Evolutionary conservation across 306 rosid genomes (phyloP), one percentile per base, ranked within the genome.

Genomic region (Inga oerstediana): DNA sequence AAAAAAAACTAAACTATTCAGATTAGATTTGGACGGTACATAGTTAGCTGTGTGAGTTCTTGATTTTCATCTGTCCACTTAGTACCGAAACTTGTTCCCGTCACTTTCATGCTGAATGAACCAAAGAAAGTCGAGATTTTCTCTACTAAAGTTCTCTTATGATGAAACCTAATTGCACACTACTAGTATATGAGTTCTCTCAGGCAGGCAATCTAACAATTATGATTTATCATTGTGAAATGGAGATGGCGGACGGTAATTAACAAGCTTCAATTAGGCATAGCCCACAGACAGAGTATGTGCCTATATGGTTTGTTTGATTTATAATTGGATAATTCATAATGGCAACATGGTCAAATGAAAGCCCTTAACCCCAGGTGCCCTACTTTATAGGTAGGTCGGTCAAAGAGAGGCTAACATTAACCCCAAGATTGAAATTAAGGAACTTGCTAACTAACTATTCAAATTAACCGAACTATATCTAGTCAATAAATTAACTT

Each of bases 301-400:
- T 7, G 30, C 30, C 0, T 24, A 24, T 24, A 24, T 27, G 8
- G 8, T 9, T 39, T 2, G 16, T 54, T 54, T 59, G 8, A 44
- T 10, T 22, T 45, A 44, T 45, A 22, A 72, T 22, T 4, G 45
- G 37, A 24, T 39, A 7, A 2, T 12, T 24, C n/a, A 72, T 8
- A 13, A 35, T 35, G 37, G 3, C 16, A 17, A 75, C 44, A 30
- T 15, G 72, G 81, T 62, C 81, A 77, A 44, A 77, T 44, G 30
- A 77, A 77, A 44, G 41, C 72, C 3, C 81, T 61, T 10, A 14
- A 62, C 20, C 72, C 81, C 34, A 62, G 46, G 80, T 8, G 32
- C 44, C 72, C 30, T 62, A 24, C 8, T 44, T 7, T 7, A 22
- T 2, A 43, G 48, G 8, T 19, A 24, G 24, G 27, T 15, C 5